A percentile compares a stretch with the other conserved stretches of the same genome.
Conservation (phyloP, 208 protist genomes). For the Trichomonas tenax region DNA sequence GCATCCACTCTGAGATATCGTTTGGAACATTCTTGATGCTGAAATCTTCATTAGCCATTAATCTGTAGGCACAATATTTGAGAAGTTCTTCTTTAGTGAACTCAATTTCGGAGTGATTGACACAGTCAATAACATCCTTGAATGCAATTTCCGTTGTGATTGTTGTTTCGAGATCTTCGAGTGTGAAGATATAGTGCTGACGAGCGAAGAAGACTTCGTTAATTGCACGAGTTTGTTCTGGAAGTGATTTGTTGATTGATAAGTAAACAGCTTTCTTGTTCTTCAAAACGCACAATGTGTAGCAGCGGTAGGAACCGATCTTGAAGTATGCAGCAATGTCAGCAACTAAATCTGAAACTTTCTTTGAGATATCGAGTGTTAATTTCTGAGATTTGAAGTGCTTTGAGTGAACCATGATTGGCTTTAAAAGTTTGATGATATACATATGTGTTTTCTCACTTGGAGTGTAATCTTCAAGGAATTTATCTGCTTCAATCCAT, state of each 20-base stretch:
- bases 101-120: not conserved
- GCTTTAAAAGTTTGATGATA: not conserved
- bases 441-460: not conserved
- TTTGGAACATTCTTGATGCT: not conserved
- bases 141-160: not conserved
- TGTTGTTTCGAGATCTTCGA: not conserved
- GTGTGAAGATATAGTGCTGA: not conserved
- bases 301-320: not conserved
- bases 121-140: not conserved
- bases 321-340: not conserved
- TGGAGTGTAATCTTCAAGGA: not conserved
- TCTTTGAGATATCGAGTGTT: not conserved
- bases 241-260: not conserved
- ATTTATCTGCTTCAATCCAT: not conserved
- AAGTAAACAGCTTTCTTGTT: not conserved
- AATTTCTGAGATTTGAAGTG: not conserved
- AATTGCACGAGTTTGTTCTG: not conserved
- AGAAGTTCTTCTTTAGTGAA: not conserved
- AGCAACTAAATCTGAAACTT: not conserved
- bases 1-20: not conserved
- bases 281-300: not conserved
- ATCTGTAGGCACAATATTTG: not conserved
- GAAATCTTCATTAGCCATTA: not conserved
- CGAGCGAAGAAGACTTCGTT: not conserved
- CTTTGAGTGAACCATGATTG: not conserved